Conservation (phyloP, 139 green algal species). For the Volvox africanus region DNA sequence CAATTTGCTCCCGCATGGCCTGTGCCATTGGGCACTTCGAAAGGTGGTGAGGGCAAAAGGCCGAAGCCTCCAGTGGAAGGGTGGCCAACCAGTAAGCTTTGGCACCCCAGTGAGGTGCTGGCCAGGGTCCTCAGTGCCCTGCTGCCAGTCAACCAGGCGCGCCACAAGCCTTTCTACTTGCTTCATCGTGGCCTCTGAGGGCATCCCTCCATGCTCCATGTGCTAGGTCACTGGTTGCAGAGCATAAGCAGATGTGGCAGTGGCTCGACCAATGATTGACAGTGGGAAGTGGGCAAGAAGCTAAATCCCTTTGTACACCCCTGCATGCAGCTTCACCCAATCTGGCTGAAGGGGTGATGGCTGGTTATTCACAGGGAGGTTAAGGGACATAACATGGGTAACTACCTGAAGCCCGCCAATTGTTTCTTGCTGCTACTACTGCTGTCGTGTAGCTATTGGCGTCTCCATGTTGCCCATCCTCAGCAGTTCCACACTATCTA, state of each 20-base stretch:
- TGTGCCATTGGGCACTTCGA: no score
- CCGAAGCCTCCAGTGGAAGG: no score
- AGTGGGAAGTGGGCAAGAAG: neutral
- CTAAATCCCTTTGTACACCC: neutral
- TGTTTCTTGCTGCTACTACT: neutral
- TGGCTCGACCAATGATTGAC: neutral
- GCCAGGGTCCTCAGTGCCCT: no score
- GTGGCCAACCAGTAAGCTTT: no score
- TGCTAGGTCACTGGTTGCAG: neutral
- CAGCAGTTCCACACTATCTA: neutral
- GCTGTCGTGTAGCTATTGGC: neutral
- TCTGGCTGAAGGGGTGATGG: neutral
- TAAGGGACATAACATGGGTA: neutral
- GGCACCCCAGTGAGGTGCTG: no score
- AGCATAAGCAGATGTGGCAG: neutral
- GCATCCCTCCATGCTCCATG: neutral
- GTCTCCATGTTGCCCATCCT: neutral
- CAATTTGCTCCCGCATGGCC: no score
- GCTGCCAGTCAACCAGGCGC: no score
- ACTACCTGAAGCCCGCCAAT: neutral
- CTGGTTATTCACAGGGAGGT: neutral
- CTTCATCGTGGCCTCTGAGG: no score
- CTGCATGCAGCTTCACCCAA: neutral
- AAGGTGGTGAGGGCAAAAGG: no score
- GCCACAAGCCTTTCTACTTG: no score